Evolutionary conservation across 768 basidiomycete species (phyloP).

Genomic region (Phaeotremella fagi): DNA sequence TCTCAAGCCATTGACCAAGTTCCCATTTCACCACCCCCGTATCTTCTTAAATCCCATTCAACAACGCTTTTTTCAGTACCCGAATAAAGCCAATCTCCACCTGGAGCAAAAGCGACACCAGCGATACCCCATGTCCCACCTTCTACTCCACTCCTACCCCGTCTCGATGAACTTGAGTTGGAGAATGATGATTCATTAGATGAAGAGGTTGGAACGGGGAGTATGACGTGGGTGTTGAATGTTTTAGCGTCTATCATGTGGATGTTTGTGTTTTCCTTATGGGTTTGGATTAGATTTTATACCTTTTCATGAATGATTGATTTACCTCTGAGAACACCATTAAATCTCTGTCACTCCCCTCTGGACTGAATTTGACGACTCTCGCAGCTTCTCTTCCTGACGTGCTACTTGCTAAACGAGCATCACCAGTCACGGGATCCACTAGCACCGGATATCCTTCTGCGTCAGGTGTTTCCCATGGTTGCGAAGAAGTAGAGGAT

Average conservation of each 20-base stretch:
- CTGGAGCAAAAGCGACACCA: constrained; percentile 69
- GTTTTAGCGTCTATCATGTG: constrained; percentile 84
- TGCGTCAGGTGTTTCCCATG: constrained; percentile 5
- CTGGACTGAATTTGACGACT: constrained; percentile 76
- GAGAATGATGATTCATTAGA: neutral
- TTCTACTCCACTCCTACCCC: constrained; percentile 23
- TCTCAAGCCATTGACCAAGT: constrained; percentile 32
- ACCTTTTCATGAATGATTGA: neutral
- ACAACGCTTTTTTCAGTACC: constrained; percentile 63
- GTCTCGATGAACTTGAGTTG: neutral
- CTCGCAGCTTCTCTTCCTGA: constrained; percentile 66
- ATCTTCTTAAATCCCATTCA: constrained; percentile 64
- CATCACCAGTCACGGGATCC: constrained; percentile 33
- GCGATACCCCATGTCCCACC: constrained; percentile 53
- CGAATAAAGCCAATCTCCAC: constrained; percentile 64
- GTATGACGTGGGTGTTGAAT: constrained; percentile 56
- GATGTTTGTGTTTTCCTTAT: constrained; percentile 70
- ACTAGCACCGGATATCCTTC: constrained; percentile 10
- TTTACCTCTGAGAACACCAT: constrained; percentile 86
- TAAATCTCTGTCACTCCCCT: constrained; percentile 63
- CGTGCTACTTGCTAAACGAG: constrained; percentile 20
- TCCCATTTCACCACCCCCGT: constrained; percentile 20
- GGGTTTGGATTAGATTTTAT: neutral
- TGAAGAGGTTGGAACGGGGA: constrained; percentile 34
- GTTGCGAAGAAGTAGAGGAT: constrained; percentile 1